A percentile compares a stretch with the other conserved stretches of the same genome.
These are phyloP conservation scores for Thecaphora thlaspeos DNA, from an alignment of 1,284 basidiomycete genomes.

Conservation along the genomic window DNA sequence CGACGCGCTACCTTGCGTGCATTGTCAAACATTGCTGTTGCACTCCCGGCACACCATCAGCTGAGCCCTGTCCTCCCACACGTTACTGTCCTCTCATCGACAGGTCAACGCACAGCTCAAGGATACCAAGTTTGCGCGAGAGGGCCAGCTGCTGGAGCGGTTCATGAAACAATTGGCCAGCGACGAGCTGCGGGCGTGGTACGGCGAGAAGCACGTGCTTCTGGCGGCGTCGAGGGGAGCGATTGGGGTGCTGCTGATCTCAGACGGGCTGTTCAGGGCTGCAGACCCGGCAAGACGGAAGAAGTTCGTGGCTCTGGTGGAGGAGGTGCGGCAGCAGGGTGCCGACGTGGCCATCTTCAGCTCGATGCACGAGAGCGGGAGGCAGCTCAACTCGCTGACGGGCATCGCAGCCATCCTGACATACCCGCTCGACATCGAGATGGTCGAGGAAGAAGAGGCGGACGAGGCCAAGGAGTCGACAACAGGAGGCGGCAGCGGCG, in stretches of 20 bases:
- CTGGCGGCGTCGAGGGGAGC: slow-evolving; percentile 90
- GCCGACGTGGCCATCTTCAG: slow-evolving; percentile 95
- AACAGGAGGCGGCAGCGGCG: too few species aligned
- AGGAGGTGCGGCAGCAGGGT: slow-evolving; percentile 81
- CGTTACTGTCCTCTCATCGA: too few species aligned
- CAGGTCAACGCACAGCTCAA: slow-evolving; percentile 68
- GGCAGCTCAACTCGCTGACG: slow-evolving; percentile 83
- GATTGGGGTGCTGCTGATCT: slow-evolving; percentile 89
- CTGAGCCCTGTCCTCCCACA: too few species aligned
- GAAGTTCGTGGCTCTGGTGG: slow-evolving; percentile 84
- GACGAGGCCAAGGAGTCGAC: slow-evolving; percentile 31
- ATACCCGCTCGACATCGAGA: slow-evolving; percentile 90
- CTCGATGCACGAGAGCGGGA: slow-evolving; percentile 95
- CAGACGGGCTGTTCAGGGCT: slow-evolving; percentile 82
- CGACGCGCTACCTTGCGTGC: too few species aligned
- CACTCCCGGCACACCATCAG: too few species aligned
- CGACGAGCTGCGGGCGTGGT: slow-evolving; percentile 97
- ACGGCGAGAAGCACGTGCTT: slow-evolving; percentile 89
- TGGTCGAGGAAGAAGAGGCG: slow-evolving; percentile 63
- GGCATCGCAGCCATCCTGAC: slow-evolving; percentile 94
- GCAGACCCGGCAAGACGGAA: slow-evolving; percentile 53
- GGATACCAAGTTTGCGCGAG: slow-evolving; percentile 95
- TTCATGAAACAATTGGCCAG: slow-evolving; percentile 79
- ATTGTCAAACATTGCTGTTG: too few species aligned
- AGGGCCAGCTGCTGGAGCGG: slow-evolving; percentile 65